Evolutionary conservation across 1,284 basidiomycete genomes (phyloP).

Genomic region (Rugosomyces carneus): DNA sequence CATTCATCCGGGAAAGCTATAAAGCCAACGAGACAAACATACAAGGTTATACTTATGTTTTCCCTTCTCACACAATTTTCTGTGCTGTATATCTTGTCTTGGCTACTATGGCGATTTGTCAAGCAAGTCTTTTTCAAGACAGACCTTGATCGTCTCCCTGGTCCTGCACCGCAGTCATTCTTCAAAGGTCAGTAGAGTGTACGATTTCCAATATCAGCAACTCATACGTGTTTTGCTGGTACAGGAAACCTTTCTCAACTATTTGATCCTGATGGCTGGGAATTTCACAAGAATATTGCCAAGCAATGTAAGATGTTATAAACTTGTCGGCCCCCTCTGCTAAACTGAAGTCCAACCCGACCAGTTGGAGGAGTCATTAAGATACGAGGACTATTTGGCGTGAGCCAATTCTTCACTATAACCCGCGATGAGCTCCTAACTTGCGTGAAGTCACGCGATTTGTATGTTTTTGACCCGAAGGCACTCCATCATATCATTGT

Average conservation of each 20-base stretch:
- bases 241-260: constrained; percentile 23
- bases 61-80: background rate
- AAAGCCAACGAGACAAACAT: background rate
- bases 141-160: constrained; percentile 27
- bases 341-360: background rate
- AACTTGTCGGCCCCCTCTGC: background rate
- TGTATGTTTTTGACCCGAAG: constrained; percentile 29
- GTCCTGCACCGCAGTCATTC: constrained; percentile 24
- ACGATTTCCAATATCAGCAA: background rate
- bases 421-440: background rate
- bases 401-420: constrained; percentile 10
- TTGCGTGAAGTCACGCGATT: constrained; percentile 19
- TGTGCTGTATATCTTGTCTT: background rate
- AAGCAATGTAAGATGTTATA: constrained; percentile 20
- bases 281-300: constrained; percentile 22
- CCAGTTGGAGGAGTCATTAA: constrained; percentile 24
- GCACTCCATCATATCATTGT: constrained; percentile 31
- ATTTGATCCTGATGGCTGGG: constrained; percentile 25
- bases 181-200: constrained; percentile 18
- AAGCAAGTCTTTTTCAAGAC: constrained; percentile 15
- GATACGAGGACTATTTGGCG: constrained; percentile 23
- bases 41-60: background rate
- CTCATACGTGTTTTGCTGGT: background rate
- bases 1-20: background rate
- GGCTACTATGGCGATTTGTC: background rate